Base-by-base conservation (phyloP, 2,329 filamentous ascomycete genomes). In the Diaporthe sp. region DNA sequence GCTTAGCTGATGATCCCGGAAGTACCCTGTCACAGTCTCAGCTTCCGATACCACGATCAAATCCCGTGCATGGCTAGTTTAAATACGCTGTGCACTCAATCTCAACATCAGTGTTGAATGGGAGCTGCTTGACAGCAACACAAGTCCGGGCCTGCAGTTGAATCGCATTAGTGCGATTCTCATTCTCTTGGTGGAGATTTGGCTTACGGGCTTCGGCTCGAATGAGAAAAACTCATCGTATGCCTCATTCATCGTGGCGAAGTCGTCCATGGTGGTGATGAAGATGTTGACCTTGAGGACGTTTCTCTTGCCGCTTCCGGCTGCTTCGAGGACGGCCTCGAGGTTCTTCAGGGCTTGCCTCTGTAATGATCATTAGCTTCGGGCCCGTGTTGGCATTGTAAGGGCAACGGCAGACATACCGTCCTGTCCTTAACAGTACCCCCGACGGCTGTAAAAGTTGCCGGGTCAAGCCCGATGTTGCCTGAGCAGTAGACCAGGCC, bases 401-500 rank as follows among this genome's bases (percentile, higher is more conserved):
- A 3, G 9, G 19, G 12, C 0, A 15, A 13, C 12, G 28, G 22
- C 31, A 44, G 15, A 78, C 85, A 74, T 83, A 91, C 90, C 9
- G 87, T 84, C 76, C 86, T 83, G 73, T 89, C 90, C 77, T 87
- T 87, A 72, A 93, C 84, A 71, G 87, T 87, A 5, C 91, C 92
- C 15, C 91, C 87, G 10, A 91, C 86, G 2, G 93, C 74, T 73
- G 88, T 85, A 28, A 84, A 85, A 0, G 90, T 91, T n/a, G 81
- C 82, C 0, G 90, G 88, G 78, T 92, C 88, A 79, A 91, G 85
- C 19, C 89, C 90, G 44, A 94, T 86, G 77, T 87, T 87, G 34
- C 92, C 93, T 2, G 91, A 93, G 85, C 92, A 93, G 85, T 93
- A 94, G n/a, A 94, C 90, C 82, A 92, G 89, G 79, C 91, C 92